Evolutionary conservation across 208 protist genomes (phyloP), one percentile per base, ranked within the genome.

Genomic region (Acanthamoeba lenticulata): DNA sequence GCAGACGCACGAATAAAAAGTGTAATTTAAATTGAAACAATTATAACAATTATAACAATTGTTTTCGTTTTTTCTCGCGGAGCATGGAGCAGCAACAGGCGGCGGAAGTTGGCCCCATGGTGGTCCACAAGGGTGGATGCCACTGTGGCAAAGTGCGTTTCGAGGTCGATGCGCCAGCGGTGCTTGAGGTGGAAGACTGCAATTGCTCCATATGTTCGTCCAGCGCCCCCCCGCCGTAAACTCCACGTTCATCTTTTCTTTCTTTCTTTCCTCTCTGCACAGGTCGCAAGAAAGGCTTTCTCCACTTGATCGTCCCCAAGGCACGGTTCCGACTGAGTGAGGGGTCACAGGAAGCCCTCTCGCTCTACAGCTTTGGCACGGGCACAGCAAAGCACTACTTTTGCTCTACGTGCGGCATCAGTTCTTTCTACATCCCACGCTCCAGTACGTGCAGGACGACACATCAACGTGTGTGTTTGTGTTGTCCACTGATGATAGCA

Each of bases 361-460:
- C 67, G 0, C 29, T 57, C 49, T 90, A 90, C 81, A 69, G 42
- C 42, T 90, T 90, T 27, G 55, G 55, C 6, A 90, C 81, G n/a
- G 27, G 36, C 55, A 65, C 55, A 5, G 81, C 81, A 19, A 44
- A 90, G 81, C 81, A 90, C 81, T 57, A 65, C 49, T 90, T 90
- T n/a, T 90, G 81, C 36, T 55, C 45, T n/a, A 90, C 81, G 27
- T 90, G 81, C 5, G 81, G 81, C 81, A 90, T 90, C 49, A 21
- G 34, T 1, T 90, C 81, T 0, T 90, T 57, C n/a, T 90, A 90
- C 55, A 42, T 90, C 21, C 81, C 81, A 7, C 81, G 81, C 11
- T 90, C 81, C 32, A 90, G 52, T 60, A 3, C 52, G 52, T 19
- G 19, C 52, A 55, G 15, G 15, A 24, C 47, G 21, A 9, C 47